Conservation (phyloP, 2,329 filamentous ascomycete genomes). For the Nigrograna mackinnonii region DNA sequence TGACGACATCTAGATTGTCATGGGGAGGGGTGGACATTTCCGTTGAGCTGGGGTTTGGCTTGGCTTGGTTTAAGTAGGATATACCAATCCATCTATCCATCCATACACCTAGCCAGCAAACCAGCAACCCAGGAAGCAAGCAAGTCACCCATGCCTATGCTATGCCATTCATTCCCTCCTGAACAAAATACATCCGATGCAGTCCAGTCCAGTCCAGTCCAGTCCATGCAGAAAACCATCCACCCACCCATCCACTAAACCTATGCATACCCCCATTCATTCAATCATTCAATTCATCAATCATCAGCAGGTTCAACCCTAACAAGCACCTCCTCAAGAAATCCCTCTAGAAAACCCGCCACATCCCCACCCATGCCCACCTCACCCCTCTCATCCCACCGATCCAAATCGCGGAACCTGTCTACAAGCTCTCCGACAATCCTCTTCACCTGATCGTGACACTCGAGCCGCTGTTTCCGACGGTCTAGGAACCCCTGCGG, state of each 20-base stretch:
- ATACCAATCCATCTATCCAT: no score
- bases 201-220: background rate
- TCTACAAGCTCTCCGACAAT: conserved; percentile 82
- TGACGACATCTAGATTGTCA: no score
- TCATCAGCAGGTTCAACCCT: conserved; percentile 87
- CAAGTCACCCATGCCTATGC: no score
- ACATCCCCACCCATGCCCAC: conserved; percentile 95
- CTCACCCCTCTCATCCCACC: conserved; percentile 81
- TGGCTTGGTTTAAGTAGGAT: no score
- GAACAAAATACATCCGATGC: no score
- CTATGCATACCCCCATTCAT: background rate
- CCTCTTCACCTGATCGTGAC: conserved; percentile 80
- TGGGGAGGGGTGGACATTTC: no score
- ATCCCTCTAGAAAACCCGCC: conserved; percentile 83
- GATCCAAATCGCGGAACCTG: conserved; percentile 87
- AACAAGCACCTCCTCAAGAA: conserved; percentile 91
- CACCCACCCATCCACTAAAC: background rate
- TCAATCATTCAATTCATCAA: conserved; percentile 19
- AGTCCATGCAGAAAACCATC: background rate
- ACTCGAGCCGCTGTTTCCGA: conserved; percentile 52
- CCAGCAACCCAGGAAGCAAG: no score
- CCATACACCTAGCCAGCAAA: no score
- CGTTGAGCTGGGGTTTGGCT: no score
- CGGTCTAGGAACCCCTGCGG: conserved; percentile 55
- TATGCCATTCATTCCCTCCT: no score